Evolutionary conservation across 225 moss, liverwort and hornwort genomes (phyloP).

Genomic region (Asterella californica): DNA sequence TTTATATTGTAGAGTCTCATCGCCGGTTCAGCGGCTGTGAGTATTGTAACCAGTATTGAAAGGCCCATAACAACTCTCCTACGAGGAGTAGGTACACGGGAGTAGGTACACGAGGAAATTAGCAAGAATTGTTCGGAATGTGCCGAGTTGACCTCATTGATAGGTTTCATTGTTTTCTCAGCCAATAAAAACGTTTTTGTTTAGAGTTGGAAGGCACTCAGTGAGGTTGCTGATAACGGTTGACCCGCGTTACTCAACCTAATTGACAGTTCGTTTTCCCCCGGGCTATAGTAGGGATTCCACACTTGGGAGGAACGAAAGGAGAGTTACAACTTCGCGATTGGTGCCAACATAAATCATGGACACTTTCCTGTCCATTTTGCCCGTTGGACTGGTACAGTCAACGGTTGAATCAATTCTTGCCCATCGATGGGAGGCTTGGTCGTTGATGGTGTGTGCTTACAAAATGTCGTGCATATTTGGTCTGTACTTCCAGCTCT

Average conservation of each 20-base stretch:
- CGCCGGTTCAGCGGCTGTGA: slow-evolving; percentile 11
- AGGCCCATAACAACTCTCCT: slow-evolving; percentile 13
- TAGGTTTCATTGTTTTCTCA: slow-evolving; percentile 17
- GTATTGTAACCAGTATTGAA: slow-evolving; percentile 19
- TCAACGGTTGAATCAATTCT: background rate
- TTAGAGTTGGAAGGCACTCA: background rate
- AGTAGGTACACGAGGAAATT: slow-evolving; percentile 10
- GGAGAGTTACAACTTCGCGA: background rate
- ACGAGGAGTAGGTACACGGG: slow-evolving; percentile 13
- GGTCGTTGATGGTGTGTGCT: no score
- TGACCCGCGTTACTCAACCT: background rate
- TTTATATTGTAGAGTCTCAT: slow-evolving; percentile 4
- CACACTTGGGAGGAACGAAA: background rate
- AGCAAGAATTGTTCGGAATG: slow-evolving; percentile 4
- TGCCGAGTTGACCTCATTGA: slow-evolving; percentile 15
- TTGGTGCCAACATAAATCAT: background rate
- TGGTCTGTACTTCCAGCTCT: no score
- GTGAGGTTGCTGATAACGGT: background rate
- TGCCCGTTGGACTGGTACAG: background rate
- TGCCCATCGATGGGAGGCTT: background rate
- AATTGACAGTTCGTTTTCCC: background rate
- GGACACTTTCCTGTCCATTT: background rate
- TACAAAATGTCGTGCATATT: no score
- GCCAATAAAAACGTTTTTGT: slow-evolving; percentile 22
- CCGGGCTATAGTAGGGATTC: background rate